Conservation (phyloP, 208 protist genomes). For the Trypanosoma avium region DNA sequence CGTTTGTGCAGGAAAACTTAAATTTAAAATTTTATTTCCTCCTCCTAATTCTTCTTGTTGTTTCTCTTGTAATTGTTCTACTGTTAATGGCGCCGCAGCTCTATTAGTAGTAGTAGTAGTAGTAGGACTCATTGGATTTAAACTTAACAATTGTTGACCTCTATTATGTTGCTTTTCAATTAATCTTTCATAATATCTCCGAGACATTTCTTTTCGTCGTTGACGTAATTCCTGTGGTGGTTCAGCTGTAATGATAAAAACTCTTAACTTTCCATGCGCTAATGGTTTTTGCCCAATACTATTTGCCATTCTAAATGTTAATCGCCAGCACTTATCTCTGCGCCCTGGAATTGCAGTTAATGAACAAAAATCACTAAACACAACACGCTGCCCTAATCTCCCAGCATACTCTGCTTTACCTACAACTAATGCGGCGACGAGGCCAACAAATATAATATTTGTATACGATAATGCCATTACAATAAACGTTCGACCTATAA, state of each 20-base stretch:
- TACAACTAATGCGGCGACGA: conserved; percentile 84
- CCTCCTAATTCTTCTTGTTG: neutral
- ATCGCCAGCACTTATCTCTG: conserved; percentile 39
- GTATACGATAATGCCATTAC: conserved; percentile 79
- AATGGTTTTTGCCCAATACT: conserved; percentile 59
- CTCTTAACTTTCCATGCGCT: conserved; percentile 53
- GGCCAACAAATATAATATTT: conserved; percentile 84
- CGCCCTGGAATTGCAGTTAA: conserved; percentile 46
- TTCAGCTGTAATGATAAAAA: conserved; percentile 72
- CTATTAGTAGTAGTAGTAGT: too few species aligned
- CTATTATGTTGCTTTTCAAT: conserved; percentile 6
- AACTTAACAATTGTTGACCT: too few species aligned
- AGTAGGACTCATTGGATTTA: conserved; percentile 13
- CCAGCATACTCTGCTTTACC: conserved; percentile 74
- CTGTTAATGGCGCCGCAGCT: too few species aligned
- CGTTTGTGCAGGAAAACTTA: conserved; percentile 20
- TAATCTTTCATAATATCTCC: conserved; percentile 7
- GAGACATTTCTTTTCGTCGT: conserved; percentile 34
- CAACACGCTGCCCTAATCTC: conserved; percentile 66
- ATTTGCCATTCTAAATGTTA: conserved; percentile 81
- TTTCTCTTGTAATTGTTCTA: neutral
- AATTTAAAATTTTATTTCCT: conserved; percentile 3
- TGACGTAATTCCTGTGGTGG: conserved; percentile 43
- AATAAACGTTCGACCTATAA: conserved; percentile 62
- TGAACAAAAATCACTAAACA: conserved; percentile 83